Base-by-base conservation (phyloP, 2,329 filamentous ascomycete genomes). In the Colletotrichum sp. region DNA sequence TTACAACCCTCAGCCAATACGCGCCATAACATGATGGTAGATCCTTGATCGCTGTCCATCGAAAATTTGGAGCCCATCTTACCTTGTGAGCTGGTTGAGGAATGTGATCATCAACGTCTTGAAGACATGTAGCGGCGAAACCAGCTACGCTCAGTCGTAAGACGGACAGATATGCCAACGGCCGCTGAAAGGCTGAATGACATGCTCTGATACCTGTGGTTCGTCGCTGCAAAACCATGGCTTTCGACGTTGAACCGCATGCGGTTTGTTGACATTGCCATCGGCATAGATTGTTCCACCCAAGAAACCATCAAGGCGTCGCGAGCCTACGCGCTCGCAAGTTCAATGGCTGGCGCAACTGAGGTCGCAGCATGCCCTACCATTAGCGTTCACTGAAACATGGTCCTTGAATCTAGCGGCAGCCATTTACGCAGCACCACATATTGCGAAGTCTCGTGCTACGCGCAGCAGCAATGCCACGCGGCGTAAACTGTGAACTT, bases 101-200 rank as follows among this genome's bases (percentile, higher is more conserved):
- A 75, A 75, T 72, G 69, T 68, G 72, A 68, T 72, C 69, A 34
- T 28, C 59, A 48, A 48, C 63, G 26, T 18, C 34, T 57, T 28
- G 48, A 43, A 52, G 32, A 68, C 63, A 63, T 39, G 12, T 32
- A 8, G 21, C 24, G 18, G 34, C 21, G 34, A 57, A 65, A 43
- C 55, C 30, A 26, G 68, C 30, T 13, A 16, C 30, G 34, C 14
- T 26, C n/a, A 39, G 7, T 13, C 10, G 21, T 43, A n/a, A 24
- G 32, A 61, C n/a, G n/a, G 12, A 55, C 21, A 72, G 36, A 73
- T 48, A 26, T 66, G 68, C 21, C 16, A 63, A 68, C 66, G 34
- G 30, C 63, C 52, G n/a, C 21, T 21, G 36, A 63, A 14, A 32
- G 13, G 24, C 6, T 39, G 5, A 24, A 7, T n/a, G 6, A n/a